Evolutionary conservation across 768 basidiomycete species (phyloP).

Genomic region (Tremella fuciformis): DNA sequence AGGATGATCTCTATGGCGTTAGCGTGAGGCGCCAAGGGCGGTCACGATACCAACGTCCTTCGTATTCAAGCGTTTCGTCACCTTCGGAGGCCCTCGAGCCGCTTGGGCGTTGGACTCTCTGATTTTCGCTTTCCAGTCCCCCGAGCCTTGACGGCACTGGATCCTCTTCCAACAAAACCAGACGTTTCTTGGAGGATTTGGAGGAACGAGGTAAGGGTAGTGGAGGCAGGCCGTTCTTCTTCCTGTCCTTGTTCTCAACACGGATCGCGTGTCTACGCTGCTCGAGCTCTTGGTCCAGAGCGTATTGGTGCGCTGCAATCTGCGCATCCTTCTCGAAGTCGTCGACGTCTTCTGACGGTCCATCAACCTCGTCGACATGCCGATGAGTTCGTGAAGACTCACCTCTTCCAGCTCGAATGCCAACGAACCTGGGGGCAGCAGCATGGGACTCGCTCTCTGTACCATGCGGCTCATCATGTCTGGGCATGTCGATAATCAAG

Average conservation of each 20-base stretch:
- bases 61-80: slow-evolving; percentile 22
- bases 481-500: too few species aligned
- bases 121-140: not conserved
- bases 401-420: too few species aligned
- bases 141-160: slow-evolving; percentile 1
- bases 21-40: not conserved
- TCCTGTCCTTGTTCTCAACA: slow-evolving; percentile 26
- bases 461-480: too few species aligned
- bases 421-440: too few species aligned
- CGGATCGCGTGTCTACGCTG: slow-evolving; percentile 14
- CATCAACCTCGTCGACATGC: not conserved
- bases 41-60: slow-evolving; percentile 33
- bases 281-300: slow-evolving; percentile 9
- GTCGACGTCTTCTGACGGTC: slow-evolving; percentile 26
- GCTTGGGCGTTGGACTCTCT: not conserved
- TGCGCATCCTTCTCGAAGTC: slow-evolving; percentile 24
- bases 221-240: slow-evolving; percentile 14
- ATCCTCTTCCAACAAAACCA: not conserved
- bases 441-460: too few species aligned
- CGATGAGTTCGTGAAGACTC: not conserved
- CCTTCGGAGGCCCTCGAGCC: not conserved
- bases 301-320: slow-evolving; percentile 23
- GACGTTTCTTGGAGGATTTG: slow-evolving; percentile 7
- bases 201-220: slow-evolving; percentile 16
- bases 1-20: slow-evolving; percentile 26